phyloP scores from a whole-genome alignment of 805 yeast genomes.

The Candida pseudoglaebosa region DNA sequence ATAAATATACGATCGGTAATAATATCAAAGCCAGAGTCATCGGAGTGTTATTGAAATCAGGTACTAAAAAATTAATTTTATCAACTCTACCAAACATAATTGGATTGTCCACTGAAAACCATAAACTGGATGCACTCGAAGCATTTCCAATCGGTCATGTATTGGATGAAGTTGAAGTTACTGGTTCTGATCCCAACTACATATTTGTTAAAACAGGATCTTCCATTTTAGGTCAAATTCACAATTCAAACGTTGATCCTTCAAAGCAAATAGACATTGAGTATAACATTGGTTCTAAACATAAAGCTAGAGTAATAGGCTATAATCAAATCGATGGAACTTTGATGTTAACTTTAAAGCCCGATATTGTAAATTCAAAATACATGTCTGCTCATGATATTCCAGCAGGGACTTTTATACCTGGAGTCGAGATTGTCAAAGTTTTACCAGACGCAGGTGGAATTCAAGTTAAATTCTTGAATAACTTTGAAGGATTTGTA shows the following conservation, averaged over 20 bases:
- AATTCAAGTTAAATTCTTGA: slow-evolving; percentile 60
- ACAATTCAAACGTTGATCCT: slow-evolving; percentile 63
- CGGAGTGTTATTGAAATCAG: slow-evolving; percentile 47
- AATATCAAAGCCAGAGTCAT: slow-evolving; percentile 66
- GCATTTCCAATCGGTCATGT: slow-evolving; percentile 79
- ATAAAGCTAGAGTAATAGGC: slow-evolving; percentile 74
- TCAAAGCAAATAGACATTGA: slow-evolving; percentile 41
- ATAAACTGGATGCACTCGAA: slow-evolving; percentile 34
- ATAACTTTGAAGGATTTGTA: slow-evolving; percentile 70
- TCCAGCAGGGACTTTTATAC: slow-evolving; percentile 65
- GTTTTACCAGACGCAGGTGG: slow-evolving; percentile 60
- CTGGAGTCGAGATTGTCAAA: slow-evolving; percentile 49
- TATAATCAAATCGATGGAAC: slow-evolving; percentile 63
- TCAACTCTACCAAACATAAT: slow-evolving; percentile 59
- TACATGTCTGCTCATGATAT: slow-evolving; percentile 70
- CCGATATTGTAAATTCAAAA: slow-evolving; percentile 56
- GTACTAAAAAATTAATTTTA: slow-evolving; percentile 57
- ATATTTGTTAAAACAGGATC: slow-evolving; percentile 56
- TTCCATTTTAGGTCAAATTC: slow-evolving; percentile 65
- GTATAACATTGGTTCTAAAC: slow-evolving; percentile 62
- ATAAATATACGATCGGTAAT: slow-evolving; percentile 65
- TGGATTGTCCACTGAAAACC: slow-evolving; percentile 20
- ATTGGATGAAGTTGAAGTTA: slow-evolving; percentile 54
- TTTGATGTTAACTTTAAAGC: slow-evolving; percentile 66
- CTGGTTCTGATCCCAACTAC: slow-evolving; percentile 56